Base-by-base conservation (phyloP, 768 basidiomycete species). In the Tylopilus vinaceipallidus region DNA sequence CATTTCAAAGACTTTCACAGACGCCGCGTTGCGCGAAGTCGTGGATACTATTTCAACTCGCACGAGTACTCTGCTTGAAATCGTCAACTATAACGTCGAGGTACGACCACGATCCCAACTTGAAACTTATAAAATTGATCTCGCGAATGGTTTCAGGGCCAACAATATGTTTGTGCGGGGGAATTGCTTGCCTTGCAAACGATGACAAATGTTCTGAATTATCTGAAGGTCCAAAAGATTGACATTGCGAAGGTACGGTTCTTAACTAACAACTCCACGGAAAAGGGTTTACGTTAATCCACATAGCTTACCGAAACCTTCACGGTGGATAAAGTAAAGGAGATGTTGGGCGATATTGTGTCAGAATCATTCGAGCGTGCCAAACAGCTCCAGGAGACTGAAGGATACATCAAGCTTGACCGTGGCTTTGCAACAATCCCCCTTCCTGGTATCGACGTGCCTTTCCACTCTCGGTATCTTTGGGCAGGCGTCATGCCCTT, bases 161-260 rank as follows among this genome's bases (percentile, higher is more conserved):
- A 97, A 81, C 97, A 99, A 91, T 98, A 98, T 68, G 97, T 99
- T 55, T 97, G 93, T 60, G 97, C 97, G 37, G 97, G 97, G 70
- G 95, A 98, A 67, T 83, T 98, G 33, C 77, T 95, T 27, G 91
- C 91, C 1, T 75, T 98, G 30, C 93, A 97, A 57, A 90, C 93
- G 0, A 80, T 98, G 75, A 95, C 95, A 14, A 95, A 95, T 57
- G 94, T 95, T 38, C 75, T 98, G 59, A 99, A 99, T 74, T 95
- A 92, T 69, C 73, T 99, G 57, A 99, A 98, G 73, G 73, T 93
- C 8, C 85, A 99, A 75, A 98, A 95, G 79, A 87, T 97, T 37
- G 95, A 98, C 64, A 88, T 94, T 46, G 75, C 80, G 1, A 89
- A 91, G 80, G 91, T 88, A 62, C n/a, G 30, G 6, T 56, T 55